Base-by-base conservation (phyloP, 257 asterid genomes). In the Eustoma russellianum region DNA sequence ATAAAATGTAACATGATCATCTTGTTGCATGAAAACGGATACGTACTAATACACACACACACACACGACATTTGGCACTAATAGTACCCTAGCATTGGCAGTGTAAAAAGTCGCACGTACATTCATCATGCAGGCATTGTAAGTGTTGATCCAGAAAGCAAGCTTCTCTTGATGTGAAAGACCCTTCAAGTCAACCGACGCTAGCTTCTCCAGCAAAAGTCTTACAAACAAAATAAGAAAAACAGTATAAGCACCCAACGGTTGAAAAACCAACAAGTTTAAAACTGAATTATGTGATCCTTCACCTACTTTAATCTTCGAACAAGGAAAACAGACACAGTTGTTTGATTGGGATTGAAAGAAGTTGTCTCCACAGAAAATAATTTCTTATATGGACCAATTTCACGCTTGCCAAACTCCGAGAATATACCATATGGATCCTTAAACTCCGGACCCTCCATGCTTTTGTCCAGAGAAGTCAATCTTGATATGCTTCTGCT, bases 111-210 rank as follows among this genome's bases (percentile, higher is more conserved):
- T 8, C 52, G 17, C 14, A 65, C 81, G 5, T 76, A 88, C 97
- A 68, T 85, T 89, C 95, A 89, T 85, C 95, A 89, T 89, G 83
- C 97, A 89, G 0, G 95, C 77, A 76, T 89, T 89, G 72, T 89
- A 89, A 62, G 76, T 74, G 73, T 89, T 89, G 67, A 89, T 85
- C 97, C 97, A 89, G 71, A 86, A 89, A 65, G 97, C 94, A 19
- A 89, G 93, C 76, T 86, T 86, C 68, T 83, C 88, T 60, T 85
- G 95, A 72, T 86, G 95, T 48, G 62, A 72, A 50, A 83, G 86
- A 63, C 83, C 89, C 58, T 75, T 74, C 70, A 89, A 66, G 66
- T 78, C 76, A 17, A 74, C 84, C 45, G 64, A 57, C 33, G 77
- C 82, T 45, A 89, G 86, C 65, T 83, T 83, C 73, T 74, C 87